Base-by-base conservation (phyloP, 345 rosid genomes). In the Populus simonii region DNA sequence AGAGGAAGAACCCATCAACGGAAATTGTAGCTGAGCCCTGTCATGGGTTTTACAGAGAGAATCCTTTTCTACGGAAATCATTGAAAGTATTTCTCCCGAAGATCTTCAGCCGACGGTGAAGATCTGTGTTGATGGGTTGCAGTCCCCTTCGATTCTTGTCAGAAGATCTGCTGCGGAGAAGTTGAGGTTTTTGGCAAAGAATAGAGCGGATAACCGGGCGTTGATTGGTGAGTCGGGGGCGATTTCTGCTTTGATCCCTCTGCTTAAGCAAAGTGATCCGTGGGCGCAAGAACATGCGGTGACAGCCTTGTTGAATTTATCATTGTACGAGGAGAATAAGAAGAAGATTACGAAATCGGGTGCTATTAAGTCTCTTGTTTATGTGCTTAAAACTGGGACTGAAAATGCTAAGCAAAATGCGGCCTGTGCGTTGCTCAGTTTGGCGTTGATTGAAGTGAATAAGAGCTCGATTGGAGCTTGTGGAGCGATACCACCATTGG, bases 341-440 rank as follows among this genome's bases (percentile, higher is more conserved):
- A 25, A 80, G 16, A 61, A 84, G 6, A 89, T 93, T 70, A 88
- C 93, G 0, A 83, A 87, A 8, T 88, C 91, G 29, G 99, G 97
- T 70, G 96, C 96, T 12, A 84, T 93, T n/a, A 96, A 96, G 74
- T 89, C 97, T 0, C 72, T 96, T 2, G 96, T 96, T 17, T 93
- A 92, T 79, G 99, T 90, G 11, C 92, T 96, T 25, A 92, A 92
- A 75, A 89, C 98, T 0, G 99, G 99, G 23, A 96, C 98, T 3
- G 98, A 92, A 81, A 88, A 92, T n/a, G 90, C 98, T 3, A 96
- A 96, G 90, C 98, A 96, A 70, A 96, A 96, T 85, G 93, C 98
- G 0, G 99, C 99, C 0, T 96, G 98, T 35, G 98, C 96, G 39
- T 82, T 96, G 76, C 84, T 96, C 22, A 96, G 98, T 72, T 79